Evolutionary conservation across 164 flowering plant genomes (phyloP).

Genomic region (Buxus sempervirens): DNA sequence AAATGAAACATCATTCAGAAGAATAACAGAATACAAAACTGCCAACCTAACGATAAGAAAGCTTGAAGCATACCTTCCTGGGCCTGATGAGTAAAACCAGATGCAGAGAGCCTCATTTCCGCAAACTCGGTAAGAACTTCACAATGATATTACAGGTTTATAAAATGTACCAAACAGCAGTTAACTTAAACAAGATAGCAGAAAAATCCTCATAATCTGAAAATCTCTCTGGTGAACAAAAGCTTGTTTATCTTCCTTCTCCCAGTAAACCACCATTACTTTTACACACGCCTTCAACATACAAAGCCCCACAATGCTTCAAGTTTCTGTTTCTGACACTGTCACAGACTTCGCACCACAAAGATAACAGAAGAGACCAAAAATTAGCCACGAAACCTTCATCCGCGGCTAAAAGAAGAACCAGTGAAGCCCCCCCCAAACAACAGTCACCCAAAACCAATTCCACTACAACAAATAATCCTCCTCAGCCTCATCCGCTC

Average conservation of each 20-base stretch:
- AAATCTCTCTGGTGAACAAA: background rate
- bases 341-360: background rate
- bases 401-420: background rate
- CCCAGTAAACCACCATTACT: slow-evolving; percentile 22
- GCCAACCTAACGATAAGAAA: background rate
- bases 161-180: slow-evolving; percentile 12
- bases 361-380: background rate
- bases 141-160: background rate
- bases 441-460: slow-evolving; percentile 46
- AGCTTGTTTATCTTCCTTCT: slow-evolving; percentile 7
- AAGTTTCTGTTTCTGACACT: background rate
- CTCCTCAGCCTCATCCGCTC: slow-evolving; percentile 43
- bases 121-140: slow-evolving; percentile 6
- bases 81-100: slow-evolving; percentile 60
- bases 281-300: slow-evolving; percentile 1
- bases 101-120: slow-evolving; percentile 63
- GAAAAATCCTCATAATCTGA: background rate
- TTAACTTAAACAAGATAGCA: slow-evolving; percentile 4
- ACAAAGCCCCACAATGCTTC: slow-evolving; percentile 7
- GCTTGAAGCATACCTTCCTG: slow-evolving; percentile 56
- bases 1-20: no score
- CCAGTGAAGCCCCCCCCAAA: background rate
- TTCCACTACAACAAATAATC: slow-evolving; percentile 32
- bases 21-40: background rate
- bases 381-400: background rate